Evolutionary conservation across 2,329 filamentous ascomycete species (phyloP), one percentile per base, ranked within the genome.

Genomic region (Macroventuria anomochaeta): DNA sequence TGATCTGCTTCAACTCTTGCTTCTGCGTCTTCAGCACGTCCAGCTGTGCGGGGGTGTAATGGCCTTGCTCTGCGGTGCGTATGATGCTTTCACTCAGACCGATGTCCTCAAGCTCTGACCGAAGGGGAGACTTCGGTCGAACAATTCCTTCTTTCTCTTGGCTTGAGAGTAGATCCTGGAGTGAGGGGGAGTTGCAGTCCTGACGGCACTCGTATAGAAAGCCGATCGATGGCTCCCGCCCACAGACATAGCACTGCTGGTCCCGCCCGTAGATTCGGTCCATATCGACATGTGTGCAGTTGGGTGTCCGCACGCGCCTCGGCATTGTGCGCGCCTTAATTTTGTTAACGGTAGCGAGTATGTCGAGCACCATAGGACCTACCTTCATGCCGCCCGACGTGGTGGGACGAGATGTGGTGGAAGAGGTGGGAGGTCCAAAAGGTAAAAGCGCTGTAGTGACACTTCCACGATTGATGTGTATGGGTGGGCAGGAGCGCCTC

Each of bases 201-300:
- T 90, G 84, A 11, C 81, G 83, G 72, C 91, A 95, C 54, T 82
- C 79, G 71, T 90, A 95, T 18, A 95, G 75, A 84, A 88, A 95
- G 21, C 89, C 88, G 46, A 87, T 79, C 13, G 79, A 74, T 0
- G 87, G 83, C 1, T 73, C 71, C 33, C 76, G 75, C 32, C 76
- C 76, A 64, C 90, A 95, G 20, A 79, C 67, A 7, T 80, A 74
- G 74, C 90, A 95, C 15, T 71, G 66, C 23, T 79, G 69, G 17
- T 74, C 43, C 13, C 43, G 28, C 81, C 82, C 57, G 40, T 86
- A 89, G 37, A 90, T 72, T 23, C 88, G 84, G 8, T 85, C 83
- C 81, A 91, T 87, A 49, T 81, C 85, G 38, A 85, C 75, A 67
- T 93, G 89, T 2, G 85, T 89, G 72, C 89, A 92, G 53, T 71